These are phyloP conservation scores for Russula emetica DNA, from an alignment of 768 basidiomycete species.

Conservation along the genomic window DNA sequence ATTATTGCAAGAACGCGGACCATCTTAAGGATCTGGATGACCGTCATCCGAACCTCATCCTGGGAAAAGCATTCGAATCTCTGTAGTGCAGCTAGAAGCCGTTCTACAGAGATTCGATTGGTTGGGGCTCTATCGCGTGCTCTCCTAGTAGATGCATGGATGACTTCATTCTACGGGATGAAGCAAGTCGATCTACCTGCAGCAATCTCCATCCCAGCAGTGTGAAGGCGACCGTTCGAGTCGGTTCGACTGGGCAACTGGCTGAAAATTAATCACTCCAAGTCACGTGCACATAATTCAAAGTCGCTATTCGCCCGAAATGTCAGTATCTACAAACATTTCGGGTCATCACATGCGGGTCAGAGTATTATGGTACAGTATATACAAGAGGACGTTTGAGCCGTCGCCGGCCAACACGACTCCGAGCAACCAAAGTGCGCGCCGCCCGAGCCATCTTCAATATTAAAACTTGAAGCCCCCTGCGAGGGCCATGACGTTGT, in stretches of 20 bases:
- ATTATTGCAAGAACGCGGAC: not conserved
- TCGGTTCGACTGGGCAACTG: too few species aligned
- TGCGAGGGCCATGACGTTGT: slow-evolving; percentile 27
- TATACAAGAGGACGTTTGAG: not conserved
- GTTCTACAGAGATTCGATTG: not conserved
- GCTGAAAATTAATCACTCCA: too few species aligned
- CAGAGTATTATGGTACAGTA: not conserved
- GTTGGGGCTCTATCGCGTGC: not conserved
- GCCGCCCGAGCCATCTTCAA: not conserved
- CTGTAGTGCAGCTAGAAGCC: not conserved
- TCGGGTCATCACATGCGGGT: not conserved
- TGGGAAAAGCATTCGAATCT: not conserved
- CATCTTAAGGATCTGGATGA: not conserved
- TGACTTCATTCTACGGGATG: not conserved
- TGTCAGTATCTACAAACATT: not conserved
- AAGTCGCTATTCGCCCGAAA: not conserved
- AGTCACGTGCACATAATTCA: not conserved
- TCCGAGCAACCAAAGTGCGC: not conserved
- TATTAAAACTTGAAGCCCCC: slow-evolving; percentile 29
- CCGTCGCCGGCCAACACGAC: not conserved
- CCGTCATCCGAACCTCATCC: not conserved
- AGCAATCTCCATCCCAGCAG: not conserved
- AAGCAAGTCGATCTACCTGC: not conserved
- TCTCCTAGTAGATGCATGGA: not conserved
- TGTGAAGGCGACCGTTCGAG: too few species aligned